Evolutionary conservation across 768 basidiomycete species (phyloP), one percentile per base, ranked within the genome.

Genomic region (Rhodocollybia butyracea): DNA sequence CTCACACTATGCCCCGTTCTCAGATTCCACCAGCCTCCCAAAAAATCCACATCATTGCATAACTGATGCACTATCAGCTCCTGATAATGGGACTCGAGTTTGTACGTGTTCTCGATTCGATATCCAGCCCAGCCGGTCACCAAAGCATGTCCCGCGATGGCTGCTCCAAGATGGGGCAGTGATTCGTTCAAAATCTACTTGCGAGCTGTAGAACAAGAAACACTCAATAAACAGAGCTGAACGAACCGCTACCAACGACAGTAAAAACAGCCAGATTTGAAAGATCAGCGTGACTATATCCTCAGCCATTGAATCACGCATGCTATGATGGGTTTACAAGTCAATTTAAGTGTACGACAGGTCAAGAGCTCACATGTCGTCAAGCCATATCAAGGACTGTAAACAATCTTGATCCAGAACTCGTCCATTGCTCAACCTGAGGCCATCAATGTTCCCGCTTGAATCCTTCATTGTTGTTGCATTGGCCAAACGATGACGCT

Each of bases 111-210:
- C 10, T 55, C 41, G 22, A 83, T 60, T 15, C 78, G 70, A 56
- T 71, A 82, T 12, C 67, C 70, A 4, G 78, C 68, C 82, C 82
- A 84, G 6, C 59, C 73, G 4, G 77, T 75, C 5, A 72, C 74
- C 10, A 83, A 63, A 19, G 73, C 60, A 56, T 81, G 80, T 3
- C 76, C 79, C 21, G 68, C 69, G 10, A 83, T 56, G 2, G 74
- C 72, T 29, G 80, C 77, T 2, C 71, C 74, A 39, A 83, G 68
- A 59, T 81, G 79, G 5, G 82, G 81, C 34, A 79, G 70, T 0
- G 79, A 80, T 60, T 82, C 80, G 51, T 72, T 75, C 46, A 81
- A 55, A 40, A 83, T 68, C 81, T 83, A 51, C 29, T 54, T 13
- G 27, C 7, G 40, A 43, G 27, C 51, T 58, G 45, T 55, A 53